Conservation (phyloP, 768 basidiomycete genomes). For the Nidularia sp. region DNA sequence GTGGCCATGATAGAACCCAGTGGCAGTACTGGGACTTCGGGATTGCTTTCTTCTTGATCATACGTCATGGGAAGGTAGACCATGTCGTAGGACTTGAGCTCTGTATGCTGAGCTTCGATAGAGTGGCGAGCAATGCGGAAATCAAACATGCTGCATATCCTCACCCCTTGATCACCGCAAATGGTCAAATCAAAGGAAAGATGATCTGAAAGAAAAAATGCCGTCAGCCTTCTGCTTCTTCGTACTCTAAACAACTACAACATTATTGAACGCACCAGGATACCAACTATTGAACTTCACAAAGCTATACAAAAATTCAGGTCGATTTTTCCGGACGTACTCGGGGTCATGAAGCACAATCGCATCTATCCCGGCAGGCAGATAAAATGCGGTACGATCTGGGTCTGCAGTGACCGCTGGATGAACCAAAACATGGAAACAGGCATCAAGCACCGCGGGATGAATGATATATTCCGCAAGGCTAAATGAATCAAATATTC, state of each 20-base stretch:
- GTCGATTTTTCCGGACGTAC: not conserved
- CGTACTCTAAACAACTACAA: not conserved
- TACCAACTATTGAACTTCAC: conserved; percentile 18
- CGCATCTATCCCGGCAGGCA: not conserved
- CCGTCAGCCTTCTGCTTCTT: not conserved
- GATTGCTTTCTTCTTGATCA: not conserved
- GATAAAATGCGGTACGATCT: conserved; percentile 17
- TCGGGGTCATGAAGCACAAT: not conserved
- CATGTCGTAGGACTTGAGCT: not conserved
- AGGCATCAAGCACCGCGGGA: conserved; percentile 32
- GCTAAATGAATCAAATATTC: conserved; percentile 6
- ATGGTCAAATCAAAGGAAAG: conserved; percentile 21
- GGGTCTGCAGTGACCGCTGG: conserved; percentile 21
- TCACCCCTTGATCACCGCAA: conserved; percentile 16
- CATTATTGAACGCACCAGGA: conserved; percentile 12
- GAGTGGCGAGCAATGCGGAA: conserved; percentile 10
- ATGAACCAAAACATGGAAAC: conserved; percentile 25
- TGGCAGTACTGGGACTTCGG: not conserved
- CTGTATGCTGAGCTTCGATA: conserved; percentile 2
- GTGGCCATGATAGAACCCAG: not conserved
- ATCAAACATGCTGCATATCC: conserved; percentile 10
- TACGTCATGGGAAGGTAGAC: not conserved
- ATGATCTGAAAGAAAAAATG: no score
- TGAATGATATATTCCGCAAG: conserved; percentile 22
- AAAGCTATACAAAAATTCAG: conserved; percentile 14